These are phyloP conservation scores for Xylariaceae sp. DNA, from an alignment of 2,329 filamentous ascomycete species.

Conservation along the genomic window DNA sequence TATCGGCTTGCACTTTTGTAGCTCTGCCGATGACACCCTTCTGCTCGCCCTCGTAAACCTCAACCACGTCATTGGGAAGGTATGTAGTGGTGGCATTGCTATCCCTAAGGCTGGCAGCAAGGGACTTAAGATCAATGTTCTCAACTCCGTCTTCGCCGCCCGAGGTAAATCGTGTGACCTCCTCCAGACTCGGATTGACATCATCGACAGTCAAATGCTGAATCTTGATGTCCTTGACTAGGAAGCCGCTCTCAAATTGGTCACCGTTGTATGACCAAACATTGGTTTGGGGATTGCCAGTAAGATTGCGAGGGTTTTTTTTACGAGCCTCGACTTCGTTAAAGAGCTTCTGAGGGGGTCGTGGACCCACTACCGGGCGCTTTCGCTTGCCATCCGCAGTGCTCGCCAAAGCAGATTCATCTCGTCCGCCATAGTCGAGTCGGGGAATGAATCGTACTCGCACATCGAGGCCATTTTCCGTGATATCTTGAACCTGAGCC, in stretches of 20 bases:
- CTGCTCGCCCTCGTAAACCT: conserved; percentile 93
- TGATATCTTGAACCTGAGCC: conserved; percentile 86
- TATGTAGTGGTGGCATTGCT: conserved; percentile 77
- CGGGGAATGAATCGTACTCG: conserved; percentile 83
- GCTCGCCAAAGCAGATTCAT: conserved; percentile 53
- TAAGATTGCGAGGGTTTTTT: conserved; percentile 61
- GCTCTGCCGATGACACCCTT: conserved; percentile 84
- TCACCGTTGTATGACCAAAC: conserved; percentile 83
- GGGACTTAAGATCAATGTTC: conserved; percentile 83
- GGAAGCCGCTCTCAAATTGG: conserved; percentile 86
- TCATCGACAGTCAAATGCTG: conserved; percentile 79
- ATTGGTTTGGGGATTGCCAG: conserved; percentile 69
- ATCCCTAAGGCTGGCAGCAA: conserved; percentile 85
- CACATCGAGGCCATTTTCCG: conserved; percentile 85
- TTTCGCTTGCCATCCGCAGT: conserved; percentile 71
- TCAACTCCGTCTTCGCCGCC: conserved; percentile 88
- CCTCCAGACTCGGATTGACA: conserved; percentile 88
- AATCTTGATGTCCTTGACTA: conserved; percentile 90
- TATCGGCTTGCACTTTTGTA: conserved; percentile 80
- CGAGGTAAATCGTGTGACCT: conserved; percentile 89
- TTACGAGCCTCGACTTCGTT: conserved; percentile 91
- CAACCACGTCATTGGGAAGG: conserved; percentile 89
- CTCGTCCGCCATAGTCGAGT: conserved; percentile 83
- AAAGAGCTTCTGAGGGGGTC: conserved; percentile 84
- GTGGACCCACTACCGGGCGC: conserved; percentile 58